Conservation (phyloP, 2,329 filamentous ascomycete genomes). For the Chaetomiaceae sp. region DNA sequence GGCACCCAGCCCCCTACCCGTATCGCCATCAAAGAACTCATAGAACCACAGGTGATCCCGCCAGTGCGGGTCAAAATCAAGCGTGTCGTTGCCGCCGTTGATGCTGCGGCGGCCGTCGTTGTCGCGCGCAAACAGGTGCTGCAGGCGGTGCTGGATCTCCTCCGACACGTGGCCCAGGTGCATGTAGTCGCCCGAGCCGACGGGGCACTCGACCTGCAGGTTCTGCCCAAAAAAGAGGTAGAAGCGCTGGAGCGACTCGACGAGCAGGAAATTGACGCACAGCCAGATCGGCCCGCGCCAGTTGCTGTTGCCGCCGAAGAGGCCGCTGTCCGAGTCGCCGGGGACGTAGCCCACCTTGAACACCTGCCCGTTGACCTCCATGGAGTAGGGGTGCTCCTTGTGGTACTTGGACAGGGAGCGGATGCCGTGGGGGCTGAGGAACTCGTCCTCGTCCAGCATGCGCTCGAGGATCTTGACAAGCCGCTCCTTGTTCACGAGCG, state of each 20-base stretch:
- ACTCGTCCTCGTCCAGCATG: slow-evolving; percentile 93
- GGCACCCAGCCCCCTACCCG: slow-evolving; percentile 81
- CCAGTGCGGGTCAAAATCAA: slow-evolving; percentile 92
- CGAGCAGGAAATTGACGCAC: slow-evolving; percentile 89
- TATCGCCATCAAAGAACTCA: slow-evolving; percentile 95
- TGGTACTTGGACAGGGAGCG: slow-evolving; percentile 89
- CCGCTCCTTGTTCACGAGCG: slow-evolving; percentile 90
- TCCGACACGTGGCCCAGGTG: slow-evolving; percentile 92
- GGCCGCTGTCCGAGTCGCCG: slow-evolving; percentile 91
- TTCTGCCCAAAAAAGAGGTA: slow-evolving; percentile 92
- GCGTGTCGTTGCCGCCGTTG: slow-evolving; percentile 76
- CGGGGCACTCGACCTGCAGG: slow-evolving; percentile 89
- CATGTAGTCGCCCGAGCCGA: slow-evolving; percentile 90
- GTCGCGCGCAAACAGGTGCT: slow-evolving; percentile 81
- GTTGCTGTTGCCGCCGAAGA: slow-evolving; percentile 97
- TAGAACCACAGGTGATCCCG: slow-evolving; percentile 93
- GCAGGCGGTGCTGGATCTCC: slow-evolving; percentile 88
- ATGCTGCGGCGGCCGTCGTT: slow-evolving; percentile 85
- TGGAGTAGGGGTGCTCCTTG: slow-evolving; percentile 83
- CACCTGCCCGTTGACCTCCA: slow-evolving; percentile 89
- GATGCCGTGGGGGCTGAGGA: slow-evolving; percentile 85
- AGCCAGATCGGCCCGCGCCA: slow-evolving; percentile 97
- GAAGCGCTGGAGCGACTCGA: slow-evolving; percentile 92
- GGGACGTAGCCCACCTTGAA: slow-evolving; percentile 88
- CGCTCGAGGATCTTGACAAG: slow-evolving; percentile 81